These are phyloP conservation scores for Ambrosia trifida DNA, from an alignment of 129 eudicot species.

Conservation along the genomic window DNA sequence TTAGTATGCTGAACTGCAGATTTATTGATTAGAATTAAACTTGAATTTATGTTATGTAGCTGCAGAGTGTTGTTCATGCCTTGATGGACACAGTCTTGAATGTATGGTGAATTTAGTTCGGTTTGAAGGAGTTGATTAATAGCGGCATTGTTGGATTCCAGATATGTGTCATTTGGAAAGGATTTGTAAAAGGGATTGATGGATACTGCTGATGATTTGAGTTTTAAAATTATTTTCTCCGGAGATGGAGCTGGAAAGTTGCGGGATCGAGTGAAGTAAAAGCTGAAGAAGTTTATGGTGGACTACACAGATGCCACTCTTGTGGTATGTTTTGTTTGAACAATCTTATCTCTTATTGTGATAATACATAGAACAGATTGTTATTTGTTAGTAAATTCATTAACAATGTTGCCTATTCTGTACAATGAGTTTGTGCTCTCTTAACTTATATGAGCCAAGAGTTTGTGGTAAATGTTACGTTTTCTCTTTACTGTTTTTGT, in stretches of 20 bases:
- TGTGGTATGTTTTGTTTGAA: conserved; percentile 46
- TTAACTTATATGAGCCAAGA: background rate
- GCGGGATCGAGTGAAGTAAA: conserved; percentile 61
- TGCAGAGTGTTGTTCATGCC: conserved; percentile 9
- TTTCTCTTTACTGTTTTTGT: background rate
- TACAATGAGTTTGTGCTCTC: background rate
- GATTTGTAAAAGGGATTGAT: conserved; percentile 23
- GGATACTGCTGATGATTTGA: conserved; percentile 53
- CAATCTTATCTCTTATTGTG: background rate
- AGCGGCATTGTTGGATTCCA: conserved; percentile 3
- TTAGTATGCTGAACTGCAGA: conserved; percentile 1
- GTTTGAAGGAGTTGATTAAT: conserved; percentile 22
- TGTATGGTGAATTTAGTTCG: conserved; percentile 24
- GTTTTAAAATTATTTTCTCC: conserved; percentile 54
- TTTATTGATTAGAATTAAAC: conserved; percentile 5
- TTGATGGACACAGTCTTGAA: conserved; percentile 11
- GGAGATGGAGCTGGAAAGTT: conserved; percentile 70
- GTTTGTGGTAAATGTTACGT: too few species aligned
- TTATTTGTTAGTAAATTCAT: conserved; percentile 2
- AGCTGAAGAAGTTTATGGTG: conserved; percentile 84
- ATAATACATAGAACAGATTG: conserved; percentile 14
- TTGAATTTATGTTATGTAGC: conserved; percentile 10
- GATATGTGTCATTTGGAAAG: background rate
- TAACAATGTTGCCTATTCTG: conserved; percentile 8
- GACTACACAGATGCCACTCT: conserved; percentile 93